Evolutionary conservation across 2,329 filamentous ascomycete genomes (phyloP).

Genomic region (Penicillium fuscoglaucum): DNA sequence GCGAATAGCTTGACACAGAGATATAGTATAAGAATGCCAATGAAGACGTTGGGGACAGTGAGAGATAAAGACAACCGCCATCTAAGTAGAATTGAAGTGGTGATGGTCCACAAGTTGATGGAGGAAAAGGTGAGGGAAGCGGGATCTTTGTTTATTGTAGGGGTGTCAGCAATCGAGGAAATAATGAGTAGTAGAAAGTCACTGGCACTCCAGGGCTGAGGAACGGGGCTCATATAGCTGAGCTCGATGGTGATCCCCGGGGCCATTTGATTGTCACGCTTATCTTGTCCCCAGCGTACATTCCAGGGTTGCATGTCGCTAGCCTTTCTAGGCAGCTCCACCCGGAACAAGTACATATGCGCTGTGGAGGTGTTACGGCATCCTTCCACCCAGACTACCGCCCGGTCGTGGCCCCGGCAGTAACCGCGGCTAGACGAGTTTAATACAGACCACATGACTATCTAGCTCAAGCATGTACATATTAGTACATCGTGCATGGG

Average conservation of each 20-base stretch:
- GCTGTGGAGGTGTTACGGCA: background rate
- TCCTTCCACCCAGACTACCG: background rate
- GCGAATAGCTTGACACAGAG: conserved; percentile 34
- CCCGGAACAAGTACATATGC: conserved; percentile 12
- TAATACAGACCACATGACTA: background rate
- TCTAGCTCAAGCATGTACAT: background rate
- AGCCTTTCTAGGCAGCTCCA: conserved; percentile 28
- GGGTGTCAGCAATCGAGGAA: conserved; percentile 9
- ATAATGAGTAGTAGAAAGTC: conserved; percentile 6
- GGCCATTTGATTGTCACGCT: conserved; percentile 3
- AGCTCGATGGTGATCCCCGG: conserved; percentile 3
- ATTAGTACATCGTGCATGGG: background rate
- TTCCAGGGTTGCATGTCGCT: conserved; percentile 11
- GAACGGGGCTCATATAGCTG: conserved; percentile 22
- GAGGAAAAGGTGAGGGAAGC: background rate
- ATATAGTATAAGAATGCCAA: conserved; percentile 37
- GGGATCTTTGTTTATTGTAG: conserved; percentile 5
- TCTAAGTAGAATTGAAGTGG: conserved; percentile 30
- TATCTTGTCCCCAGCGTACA: conserved; percentile 14
- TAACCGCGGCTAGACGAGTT: background rate
- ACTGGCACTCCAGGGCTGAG: background rate
- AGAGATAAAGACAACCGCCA: conserved; percentile 36
- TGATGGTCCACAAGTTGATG: conserved; percentile 17
- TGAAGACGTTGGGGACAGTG: conserved; percentile 33
- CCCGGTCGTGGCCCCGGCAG: background rate